A percentile compares a stretch with the other conserved stretches of the same genome.
These are phyloP conservation scores for Senna siamea DNA, from an alignment of 306 rosid genomes.

Conservation along the genomic window DNA sequence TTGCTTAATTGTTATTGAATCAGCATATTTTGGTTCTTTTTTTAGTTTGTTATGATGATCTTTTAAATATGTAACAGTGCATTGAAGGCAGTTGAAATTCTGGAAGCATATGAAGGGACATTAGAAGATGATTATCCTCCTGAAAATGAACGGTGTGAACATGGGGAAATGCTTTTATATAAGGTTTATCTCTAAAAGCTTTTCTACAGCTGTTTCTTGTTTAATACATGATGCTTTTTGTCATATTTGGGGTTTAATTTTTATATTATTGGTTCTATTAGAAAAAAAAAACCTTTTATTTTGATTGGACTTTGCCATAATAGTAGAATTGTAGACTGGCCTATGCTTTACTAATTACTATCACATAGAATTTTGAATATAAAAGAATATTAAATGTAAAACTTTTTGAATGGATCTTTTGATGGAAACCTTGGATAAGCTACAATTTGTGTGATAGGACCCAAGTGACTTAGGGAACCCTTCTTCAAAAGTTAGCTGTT, in stretches of 20 bases:
- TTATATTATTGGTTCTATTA: too few species aligned
- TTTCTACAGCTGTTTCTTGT: conserved; percentile 32
- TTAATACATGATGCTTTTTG: conserved; percentile 8
- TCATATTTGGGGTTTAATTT: conserved; percentile 19
- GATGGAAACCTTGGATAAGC: neutral
- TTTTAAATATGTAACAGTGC: conserved; percentile 54
- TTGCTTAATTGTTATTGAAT: conserved; percentile 22
- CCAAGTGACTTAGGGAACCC: too few species aligned
- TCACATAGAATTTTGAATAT: neutral
- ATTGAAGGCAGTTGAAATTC: conserved; percentile 87
- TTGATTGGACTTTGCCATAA: conserved; percentile 17
- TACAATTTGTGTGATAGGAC: too few species aligned
- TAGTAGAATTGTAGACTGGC: neutral
- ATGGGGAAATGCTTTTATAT: conserved; percentile 93
- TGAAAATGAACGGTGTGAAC: conserved; percentile 88
- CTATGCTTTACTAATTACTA: neutral
- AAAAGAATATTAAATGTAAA: neutral
- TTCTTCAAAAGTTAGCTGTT: too few species aligned
- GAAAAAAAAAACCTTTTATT: neutral
- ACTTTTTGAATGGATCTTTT: neutral
- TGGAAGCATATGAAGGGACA: conserved; percentile 98
- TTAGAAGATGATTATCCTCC: conserved; percentile 97
- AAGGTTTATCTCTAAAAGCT: conserved; percentile 61
- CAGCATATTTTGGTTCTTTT: conserved; percentile 17
- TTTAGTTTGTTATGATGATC: conserved; percentile 29